Conservation (phyloP, 805 yeast species). For the Yarrowia alimentaria region DNA sequence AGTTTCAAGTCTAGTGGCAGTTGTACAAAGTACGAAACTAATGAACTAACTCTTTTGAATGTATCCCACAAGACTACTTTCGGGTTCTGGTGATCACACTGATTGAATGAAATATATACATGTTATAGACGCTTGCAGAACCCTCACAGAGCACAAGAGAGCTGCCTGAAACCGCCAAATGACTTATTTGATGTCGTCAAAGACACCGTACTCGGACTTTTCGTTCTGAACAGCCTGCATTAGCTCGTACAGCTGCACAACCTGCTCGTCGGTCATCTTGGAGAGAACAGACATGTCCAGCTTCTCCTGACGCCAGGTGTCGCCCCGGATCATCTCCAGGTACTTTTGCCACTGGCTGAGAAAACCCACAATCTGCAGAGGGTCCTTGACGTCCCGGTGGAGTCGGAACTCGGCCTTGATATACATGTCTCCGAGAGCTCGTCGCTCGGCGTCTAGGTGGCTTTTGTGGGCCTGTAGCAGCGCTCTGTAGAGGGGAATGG, state of each 20-base stretch:
- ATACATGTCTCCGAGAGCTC: constrained; percentile 83
- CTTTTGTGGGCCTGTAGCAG: constrained; percentile 75
- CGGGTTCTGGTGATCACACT: no score
- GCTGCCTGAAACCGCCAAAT: no score
- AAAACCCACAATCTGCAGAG: constrained; percentile 90
- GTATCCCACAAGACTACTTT: no score
- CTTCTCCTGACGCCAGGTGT: constrained; percentile 61
- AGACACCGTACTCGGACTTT: constrained; percentile 40
- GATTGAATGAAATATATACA: no score
- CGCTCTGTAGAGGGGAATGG: constrained; percentile 72
- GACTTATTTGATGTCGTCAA: no score
- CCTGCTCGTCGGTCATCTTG: constrained; percentile 87
- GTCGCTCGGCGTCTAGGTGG: constrained; percentile 60
- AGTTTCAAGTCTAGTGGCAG: no score
- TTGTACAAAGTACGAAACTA: no score
- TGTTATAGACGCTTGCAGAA: no score
- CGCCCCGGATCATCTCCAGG: constrained; percentile 44
- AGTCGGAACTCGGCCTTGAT: constrained; percentile 87
- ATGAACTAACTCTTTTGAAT: no score
- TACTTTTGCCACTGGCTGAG: constrained; percentile 83
- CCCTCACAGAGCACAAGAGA: no score
- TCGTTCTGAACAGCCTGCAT: constrained; percentile 46
- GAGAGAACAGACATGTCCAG: constrained; percentile 65
- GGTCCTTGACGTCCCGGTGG: constrained; percentile 79
- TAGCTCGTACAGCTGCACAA: constrained; percentile 56